Percentiles rank a stretch among this genome's conserved stretches.
Conservation (phyloP, 345 rosid genomes). For the Litchi chinensis region DNA sequence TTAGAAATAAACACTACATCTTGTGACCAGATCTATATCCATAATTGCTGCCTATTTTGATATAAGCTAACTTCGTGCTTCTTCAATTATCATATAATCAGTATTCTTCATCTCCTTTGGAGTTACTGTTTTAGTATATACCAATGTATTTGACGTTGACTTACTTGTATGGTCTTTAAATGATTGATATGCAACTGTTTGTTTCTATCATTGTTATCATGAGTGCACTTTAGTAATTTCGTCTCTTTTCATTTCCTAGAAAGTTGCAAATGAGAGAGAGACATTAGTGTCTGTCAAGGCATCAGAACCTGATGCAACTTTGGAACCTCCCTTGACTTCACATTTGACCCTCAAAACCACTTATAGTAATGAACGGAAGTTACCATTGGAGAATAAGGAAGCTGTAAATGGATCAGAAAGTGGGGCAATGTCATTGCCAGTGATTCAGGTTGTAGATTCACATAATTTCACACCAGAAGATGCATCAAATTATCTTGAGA, state of each 20-base stretch:
- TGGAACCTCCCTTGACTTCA: conserved; percentile 49
- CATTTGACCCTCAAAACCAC: conserved; percentile 23
- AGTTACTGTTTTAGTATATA: neutral
- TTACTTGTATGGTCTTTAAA: neutral
- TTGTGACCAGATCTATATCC: neutral
- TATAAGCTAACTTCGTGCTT: neutral
- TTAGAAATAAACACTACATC: neutral
- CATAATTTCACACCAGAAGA: conserved; percentile 31
- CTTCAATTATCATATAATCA: neutral
- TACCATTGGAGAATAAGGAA: conserved; percentile 47
- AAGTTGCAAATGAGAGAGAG: conserved; percentile 50
- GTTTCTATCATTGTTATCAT: neutral
- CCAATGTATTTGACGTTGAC: neutral
- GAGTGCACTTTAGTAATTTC: neutral
- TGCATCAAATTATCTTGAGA: conserved; percentile 51
- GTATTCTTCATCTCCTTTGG: neutral
- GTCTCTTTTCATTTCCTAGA: conserved; percentile 37
- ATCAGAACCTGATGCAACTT: conserved; percentile 48
- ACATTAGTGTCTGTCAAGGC: conserved; percentile 54
- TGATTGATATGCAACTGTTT: neutral
- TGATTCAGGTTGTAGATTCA: conserved; percentile 37
- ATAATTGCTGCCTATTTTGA: neutral
- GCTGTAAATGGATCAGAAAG: conserved; percentile 42
- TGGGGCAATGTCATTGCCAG: conserved; percentile 36
- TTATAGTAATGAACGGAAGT: conserved; percentile 42